Evolutionary conservation across 2,329 filamentous ascomycete species (phyloP), one percentile per base, ranked within the genome.

Genomic region (Botryosphaeria dothidea): DNA sequence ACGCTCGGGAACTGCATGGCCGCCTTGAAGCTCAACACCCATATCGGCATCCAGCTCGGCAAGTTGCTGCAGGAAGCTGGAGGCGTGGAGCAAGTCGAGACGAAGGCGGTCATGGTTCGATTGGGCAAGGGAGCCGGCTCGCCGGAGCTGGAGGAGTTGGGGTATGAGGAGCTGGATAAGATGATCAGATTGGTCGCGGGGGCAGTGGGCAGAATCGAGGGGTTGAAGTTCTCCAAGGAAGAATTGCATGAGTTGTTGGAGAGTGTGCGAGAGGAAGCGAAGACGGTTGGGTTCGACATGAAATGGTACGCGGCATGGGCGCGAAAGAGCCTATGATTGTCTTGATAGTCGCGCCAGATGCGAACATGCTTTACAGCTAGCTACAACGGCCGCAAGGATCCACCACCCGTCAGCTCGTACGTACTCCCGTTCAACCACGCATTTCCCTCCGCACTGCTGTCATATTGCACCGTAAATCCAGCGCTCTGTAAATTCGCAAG

Each of bases 401-500:
- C 60, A 2, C 60, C 60, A 5, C 60, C 60, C 0, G 2, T 23
- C 46, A 62, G 23, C 4, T 3, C 23, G n/a, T 15, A 38, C 13
- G 46, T 45, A 4, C 11, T 29, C 11, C 60, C 60, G 15, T 52
- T 62, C 34, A 52, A 23, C 60, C 60, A 62, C 31, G 31, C 60
- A 23, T 62, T 52, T 2, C 23, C 46, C 3, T 41, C 46, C 8
- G 25, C 31, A 19, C 15, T 1, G 3, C 7, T 11, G 25, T 62
- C 60, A 11, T 52, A 62, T 15, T 6, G 17, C 9, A 62, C 34
- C 21, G 29, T 21, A 13, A 52, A 62, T 2, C 60, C 60, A 1
- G 7, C 23, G 7, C 60, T 45, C 31, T 21, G 21, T 23, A 62
- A 34, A 25, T 62, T 62, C 34, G 23, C 21, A 31, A 62, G 1